Conservation (phyloP, 768 basidiomycete species). For the Russula dissimulans region DNA sequence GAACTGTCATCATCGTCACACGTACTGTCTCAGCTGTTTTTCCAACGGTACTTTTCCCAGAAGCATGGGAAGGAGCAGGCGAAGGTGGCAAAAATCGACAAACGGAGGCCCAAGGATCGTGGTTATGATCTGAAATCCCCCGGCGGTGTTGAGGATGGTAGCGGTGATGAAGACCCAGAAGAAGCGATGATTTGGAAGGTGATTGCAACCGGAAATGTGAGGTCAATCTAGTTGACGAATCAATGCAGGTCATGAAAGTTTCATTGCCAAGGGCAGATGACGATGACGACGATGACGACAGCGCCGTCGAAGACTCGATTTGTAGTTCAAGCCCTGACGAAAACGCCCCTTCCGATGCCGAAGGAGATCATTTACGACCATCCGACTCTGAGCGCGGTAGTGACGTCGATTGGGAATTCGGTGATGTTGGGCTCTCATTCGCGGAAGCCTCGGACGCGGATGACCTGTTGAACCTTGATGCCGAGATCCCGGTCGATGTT, state of each 20-base stretch:
- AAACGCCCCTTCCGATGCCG: slow-evolving; percentile 27
- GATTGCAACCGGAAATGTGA: slow-evolving; percentile 12
- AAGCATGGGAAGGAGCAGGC: slow-evolving; percentile 51
- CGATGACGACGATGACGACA: slow-evolving; percentile 17
- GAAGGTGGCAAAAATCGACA: slow-evolving; percentile 39
- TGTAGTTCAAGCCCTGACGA: slow-evolving; percentile 28
- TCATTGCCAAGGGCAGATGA: slow-evolving; percentile 53
- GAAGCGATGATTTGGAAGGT: slow-evolving; percentile 91
- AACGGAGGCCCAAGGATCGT: slow-evolving; percentile 33
- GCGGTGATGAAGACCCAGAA: slow-evolving; percentile 39
- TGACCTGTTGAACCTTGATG: slow-evolving; percentile 52
- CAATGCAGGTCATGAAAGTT: slow-evolving; percentile 74
- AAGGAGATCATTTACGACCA: slow-evolving; percentile 23
- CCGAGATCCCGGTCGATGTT: slow-evolving; percentile 45
- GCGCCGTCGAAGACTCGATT: slow-evolving; percentile 9
- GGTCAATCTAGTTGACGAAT: slow-evolving; percentile 1
- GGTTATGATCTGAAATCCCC: slow-evolving; percentile 30
- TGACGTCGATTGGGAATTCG: slow-evolving; percentile 12
- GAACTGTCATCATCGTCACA: background rate
- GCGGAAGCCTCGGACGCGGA: slow-evolving; percentile 65
- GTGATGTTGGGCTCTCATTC: slow-evolving; percentile 39
- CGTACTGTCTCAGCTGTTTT: slow-evolving; percentile 55
- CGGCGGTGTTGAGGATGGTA: slow-evolving; percentile 30
- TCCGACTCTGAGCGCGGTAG: slow-evolving; percentile 21
- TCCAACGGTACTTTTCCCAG: slow-evolving; percentile 77